A percentile compares a stretch with the other conserved stretches of the same genome.
phyloP scores from a whole-genome alignment of 805 yeast genomes.

The Saturnispora serradocipensis region DNA sequence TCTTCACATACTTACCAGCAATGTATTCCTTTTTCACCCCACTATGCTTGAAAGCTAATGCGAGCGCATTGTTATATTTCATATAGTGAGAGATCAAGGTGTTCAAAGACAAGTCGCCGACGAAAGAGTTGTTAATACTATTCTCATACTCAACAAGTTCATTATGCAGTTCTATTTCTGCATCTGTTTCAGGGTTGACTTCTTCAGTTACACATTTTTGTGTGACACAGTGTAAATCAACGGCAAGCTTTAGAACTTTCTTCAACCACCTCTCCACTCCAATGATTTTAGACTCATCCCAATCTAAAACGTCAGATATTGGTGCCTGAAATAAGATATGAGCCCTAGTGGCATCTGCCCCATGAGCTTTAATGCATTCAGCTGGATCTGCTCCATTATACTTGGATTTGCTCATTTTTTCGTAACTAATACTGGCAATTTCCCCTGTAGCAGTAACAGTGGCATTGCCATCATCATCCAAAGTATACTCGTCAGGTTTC shows the following conservation, averaged over 20 bases:
- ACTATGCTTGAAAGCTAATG: constrained; percentile 38
- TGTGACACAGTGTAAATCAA: constrained; percentile 3
- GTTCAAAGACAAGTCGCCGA: constrained; percentile 54
- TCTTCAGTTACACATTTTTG: constrained; percentile 5
- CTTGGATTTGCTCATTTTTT: constrained; percentile 96
- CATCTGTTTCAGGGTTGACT: constrained; percentile 14
- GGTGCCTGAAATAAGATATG: constrained; percentile 92
- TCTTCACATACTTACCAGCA: constrained; percentile 31
- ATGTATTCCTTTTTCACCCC: constrained; percentile 6
- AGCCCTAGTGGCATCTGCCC: constrained; percentile 92
- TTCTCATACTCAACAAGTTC: constrained; percentile 38
- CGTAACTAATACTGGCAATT: constrained; percentile 51
- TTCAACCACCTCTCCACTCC: constrained; percentile 86
- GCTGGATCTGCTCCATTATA: constrained; percentile 90
- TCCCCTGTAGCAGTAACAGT: constrained; percentile 40
- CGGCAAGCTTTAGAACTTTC: constrained; percentile 32
- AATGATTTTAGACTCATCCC: constrained; percentile 84
- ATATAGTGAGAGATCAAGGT: constrained; percentile 84
- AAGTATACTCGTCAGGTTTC: constrained; percentile 65
- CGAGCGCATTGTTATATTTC: constrained; percentile 61
- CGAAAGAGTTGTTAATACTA: constrained; percentile 52
- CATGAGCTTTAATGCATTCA: constrained; percentile 62
- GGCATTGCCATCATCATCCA: constrained; percentile 32
- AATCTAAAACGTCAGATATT: constrained; percentile 64
- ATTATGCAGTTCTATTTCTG: constrained; percentile 52